Conservation (phyloP, 139 green algal genomes). For the Trebouxia sp. region DNA sequence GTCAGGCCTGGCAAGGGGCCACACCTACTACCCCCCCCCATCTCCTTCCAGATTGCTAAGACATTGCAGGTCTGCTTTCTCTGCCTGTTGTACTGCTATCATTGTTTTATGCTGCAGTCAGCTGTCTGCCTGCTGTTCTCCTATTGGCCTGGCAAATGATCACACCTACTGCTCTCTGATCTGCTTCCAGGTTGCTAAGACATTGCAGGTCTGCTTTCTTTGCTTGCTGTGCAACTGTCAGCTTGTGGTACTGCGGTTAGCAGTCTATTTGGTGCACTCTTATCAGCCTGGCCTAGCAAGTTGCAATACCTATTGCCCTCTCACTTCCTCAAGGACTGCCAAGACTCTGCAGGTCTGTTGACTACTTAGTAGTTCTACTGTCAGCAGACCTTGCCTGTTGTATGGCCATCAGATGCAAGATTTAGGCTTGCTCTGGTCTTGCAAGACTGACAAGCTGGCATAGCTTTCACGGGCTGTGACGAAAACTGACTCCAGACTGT, state of each 20-base stretch:
- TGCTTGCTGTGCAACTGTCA: neutral
- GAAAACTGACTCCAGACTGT: too few species aligned
- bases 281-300: slow-evolving; percentile 46
- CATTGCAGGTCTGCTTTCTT: slow-evolving; percentile 41
- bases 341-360: slow-evolving; percentile 45
- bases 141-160: neutral
- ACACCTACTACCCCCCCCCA: slow-evolving; percentile 65
- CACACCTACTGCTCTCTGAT: slow-evolving; percentile 32
- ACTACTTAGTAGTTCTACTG: too few species aligned
- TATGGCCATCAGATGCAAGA: too few species aligned
- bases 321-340: slow-evolving; percentile 48
- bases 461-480: too few species aligned
- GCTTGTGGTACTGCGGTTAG: neutral
- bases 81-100: too few species aligned
- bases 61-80: slow-evolving; percentile 40
- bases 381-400: neutral
- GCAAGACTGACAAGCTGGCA: too few species aligned
- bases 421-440: too few species aligned
- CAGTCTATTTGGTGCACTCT: neutral
- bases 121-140: neutral
- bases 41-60: slow-evolving; percentile 48
- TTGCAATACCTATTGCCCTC: slow-evolving; percentile 61
- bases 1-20: slow-evolving; percentile 44
- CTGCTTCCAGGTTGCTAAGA: slow-evolving; percentile 41
- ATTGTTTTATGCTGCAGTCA: neutral